Evolutionary conservation across 345 rosid genomes (phyloP), one percentile per base, ranked within the genome.

Genomic region (Sonneratia alba): DNA sequence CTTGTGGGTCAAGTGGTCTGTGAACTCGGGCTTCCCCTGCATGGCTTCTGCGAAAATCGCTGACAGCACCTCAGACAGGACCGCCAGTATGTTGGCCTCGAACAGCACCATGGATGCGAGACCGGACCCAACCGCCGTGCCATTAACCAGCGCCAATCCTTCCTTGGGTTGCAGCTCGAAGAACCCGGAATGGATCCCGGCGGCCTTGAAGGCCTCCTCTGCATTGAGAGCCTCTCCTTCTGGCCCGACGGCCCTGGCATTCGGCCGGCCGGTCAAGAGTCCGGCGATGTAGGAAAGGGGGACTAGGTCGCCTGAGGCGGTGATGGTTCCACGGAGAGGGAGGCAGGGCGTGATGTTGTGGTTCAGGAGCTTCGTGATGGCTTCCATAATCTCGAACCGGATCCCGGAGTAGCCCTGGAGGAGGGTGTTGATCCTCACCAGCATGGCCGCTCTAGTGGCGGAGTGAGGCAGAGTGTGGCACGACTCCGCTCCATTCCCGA

Each of bases 371-470:
- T 78, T 84, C 34, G 95, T 76, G 42, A 89, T 83, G 36, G 95
- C 87, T 72, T 89, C 95, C 27, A 89, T 76, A 66, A 89, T 86
- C 70, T 89, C 89, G 4, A 89, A 89, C 36, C 95, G 79, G 72
- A 89, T 89, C 19, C 92, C 92, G 0, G 92, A 89, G 79, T 87
- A 89, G 22, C 95, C 92, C 74, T 84, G 90, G 75, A 89, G 85
- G 27, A 87, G 90, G n/a, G 95, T 87, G 81, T 89, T 89, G 80
- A 86, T 82, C 76, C 95, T 80, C 5, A 86, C 91, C 37, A 87
- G 82, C 95, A 89, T 89, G 3, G 90, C 92, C 0, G 95, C 95
- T 77, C 90, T 81, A 0, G 87, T 89, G 2, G 90, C 68, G 0
- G 90, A 70, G 70, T 81, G 87, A 14, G 95, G 86, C 69, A 89